phyloP scores from a whole-genome alignment of 441 rosid genomes.

The Adansonia gregorii region DNA sequence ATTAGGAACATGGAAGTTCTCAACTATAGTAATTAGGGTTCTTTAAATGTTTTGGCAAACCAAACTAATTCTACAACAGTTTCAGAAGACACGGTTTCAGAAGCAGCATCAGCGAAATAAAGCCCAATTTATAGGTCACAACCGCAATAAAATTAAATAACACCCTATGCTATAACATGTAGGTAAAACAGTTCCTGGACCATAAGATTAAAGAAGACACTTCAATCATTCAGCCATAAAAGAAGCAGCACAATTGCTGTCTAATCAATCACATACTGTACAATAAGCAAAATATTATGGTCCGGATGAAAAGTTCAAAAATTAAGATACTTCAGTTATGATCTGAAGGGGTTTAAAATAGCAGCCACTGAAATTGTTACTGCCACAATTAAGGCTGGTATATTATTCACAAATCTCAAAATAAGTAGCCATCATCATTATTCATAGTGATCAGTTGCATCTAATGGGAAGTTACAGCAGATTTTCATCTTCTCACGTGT shows the following conservation, averaged over 20 bases:
- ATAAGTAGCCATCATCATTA: not conserved
- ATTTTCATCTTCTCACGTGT: not conserved
- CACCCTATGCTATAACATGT: not conserved
- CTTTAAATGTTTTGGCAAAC: not conserved
- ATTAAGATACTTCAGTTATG: not conserved
- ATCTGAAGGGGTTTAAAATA: not conserved
- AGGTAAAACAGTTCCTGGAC: not conserved
- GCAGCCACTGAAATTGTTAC: not conserved
- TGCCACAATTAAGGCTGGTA: not conserved
- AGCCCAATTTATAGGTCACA: not conserved
- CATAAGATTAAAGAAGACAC: not conserved
- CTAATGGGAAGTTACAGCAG: not conserved
- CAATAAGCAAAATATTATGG: not conserved
- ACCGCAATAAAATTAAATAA: not conserved
- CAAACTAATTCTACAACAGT: not conserved
- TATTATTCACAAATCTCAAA: constrained; percentile 5
- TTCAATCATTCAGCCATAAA: not conserved
- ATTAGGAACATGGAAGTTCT: not conserved
- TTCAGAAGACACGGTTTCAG: not conserved
- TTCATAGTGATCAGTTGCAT: not conserved
- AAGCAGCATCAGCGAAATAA: not conserved
- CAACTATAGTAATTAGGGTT: too few species aligned
- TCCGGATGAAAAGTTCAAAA: not conserved
- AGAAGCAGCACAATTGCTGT: not conserved
- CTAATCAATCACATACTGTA: not conserved